A percentile compares a stretch with the other conserved stretches of the same genome.
These are phyloP conservation scores for Backusella westeae DNA, from an alignment of 192 early-diverging fungal genomes.

Conservation along the genomic window DNA sequence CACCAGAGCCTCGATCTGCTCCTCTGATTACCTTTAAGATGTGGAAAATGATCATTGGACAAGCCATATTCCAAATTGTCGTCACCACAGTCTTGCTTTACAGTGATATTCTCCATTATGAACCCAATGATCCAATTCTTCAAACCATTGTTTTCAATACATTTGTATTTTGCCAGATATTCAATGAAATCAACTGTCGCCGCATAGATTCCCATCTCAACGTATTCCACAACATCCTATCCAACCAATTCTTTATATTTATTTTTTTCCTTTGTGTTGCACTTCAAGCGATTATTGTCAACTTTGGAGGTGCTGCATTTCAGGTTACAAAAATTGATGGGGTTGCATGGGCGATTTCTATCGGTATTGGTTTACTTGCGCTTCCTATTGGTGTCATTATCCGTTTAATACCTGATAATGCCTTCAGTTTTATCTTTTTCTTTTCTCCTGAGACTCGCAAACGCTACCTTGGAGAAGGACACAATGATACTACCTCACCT, in stretches of 20 bases:
- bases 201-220: slow-evolving; percentile 78
- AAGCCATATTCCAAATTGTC: slow-evolving; percentile 88
- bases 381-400: slow-evolving; percentile 85
- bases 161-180: slow-evolving; percentile 89
- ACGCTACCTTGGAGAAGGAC: slow-evolving; percentile 20
- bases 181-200: slow-evolving; percentile 89
- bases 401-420: slow-evolving; percentile 76
- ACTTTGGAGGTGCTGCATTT: slow-evolving; percentile 91
- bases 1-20: slow-evolving; percentile 76
- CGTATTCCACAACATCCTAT: slow-evolving; percentile 78
- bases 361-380: slow-evolving; percentile 75
- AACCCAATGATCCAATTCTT: slow-evolving; percentile 34
- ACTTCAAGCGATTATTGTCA: slow-evolving; percentile 84
- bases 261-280: slow-evolving; percentile 77
- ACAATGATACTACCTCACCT: neutral
- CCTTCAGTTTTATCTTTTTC: slow-evolving; percentile 38
- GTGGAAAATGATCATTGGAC: slow-evolving; percentile 96
- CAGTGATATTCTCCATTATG: slow-evolving; percentile 58
- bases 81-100: slow-evolving; percentile 75
- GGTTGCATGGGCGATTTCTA: slow-evolving; percentile 79
- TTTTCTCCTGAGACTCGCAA: slow-evolving; percentile 24
- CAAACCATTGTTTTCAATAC: slow-evolving; percentile 90
- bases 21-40: slow-evolving; percentile 86
- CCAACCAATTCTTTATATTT: slow-evolving; percentile 77
- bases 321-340: slow-evolving; percentile 64